Conservation (phyloP, 2,329 filamentous ascomycete genomes). For the Botryotinia convoluta region DNA sequence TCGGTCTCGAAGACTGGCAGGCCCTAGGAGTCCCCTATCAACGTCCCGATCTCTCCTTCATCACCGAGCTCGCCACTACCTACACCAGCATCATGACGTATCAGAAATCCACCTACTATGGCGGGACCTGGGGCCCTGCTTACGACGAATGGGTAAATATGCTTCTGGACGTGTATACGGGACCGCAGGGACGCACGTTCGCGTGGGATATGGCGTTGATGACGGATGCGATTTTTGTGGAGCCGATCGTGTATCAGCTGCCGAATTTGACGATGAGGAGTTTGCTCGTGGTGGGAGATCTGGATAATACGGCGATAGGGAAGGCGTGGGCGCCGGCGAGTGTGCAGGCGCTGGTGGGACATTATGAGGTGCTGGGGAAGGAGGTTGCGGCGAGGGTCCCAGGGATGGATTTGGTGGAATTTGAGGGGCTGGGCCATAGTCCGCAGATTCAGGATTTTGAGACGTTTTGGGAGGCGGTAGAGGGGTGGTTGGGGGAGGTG, state of each 20-base stretch:
- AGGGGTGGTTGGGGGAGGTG: not conserved
- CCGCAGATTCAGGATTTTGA: conserved; percentile 53
- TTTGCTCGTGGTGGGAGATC: conserved; percentile 20
- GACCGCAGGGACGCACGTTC: conserved; percentile 30
- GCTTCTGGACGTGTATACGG: conserved; percentile 51
- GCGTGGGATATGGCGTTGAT: conserved; percentile 21
- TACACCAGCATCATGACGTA: conserved; percentile 43
- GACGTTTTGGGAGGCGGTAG: conserved; percentile 8
- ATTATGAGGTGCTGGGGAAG: conserved; percentile 50
- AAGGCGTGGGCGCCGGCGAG: conserved; percentile 47
- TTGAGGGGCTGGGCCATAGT: conserved; percentile 50
- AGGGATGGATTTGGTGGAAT: conserved; percentile 45
- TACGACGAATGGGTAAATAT: conserved; percentile 56
- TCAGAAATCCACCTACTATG: conserved; percentile 49
- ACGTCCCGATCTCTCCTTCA: conserved; percentile 42
- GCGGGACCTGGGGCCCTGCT: conserved; percentile 45
- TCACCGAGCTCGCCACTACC: conserved; percentile 42
- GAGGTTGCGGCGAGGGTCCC: conserved; percentile 45
- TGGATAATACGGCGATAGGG: conserved; percentile 47
- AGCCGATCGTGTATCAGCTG: conserved; percentile 19
- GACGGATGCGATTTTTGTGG: conserved; percentile 20
- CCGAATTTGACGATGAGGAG: conserved; percentile 21
- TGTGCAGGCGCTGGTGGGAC: conserved; percentile 47
- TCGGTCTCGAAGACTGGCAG: conserved; percentile 54
- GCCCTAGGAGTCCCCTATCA: conserved; percentile 46